Evolutionary conservation across 2,329 filamentous ascomycete genomes (phyloP).

Genomic region (Cytospora mali): DNA sequence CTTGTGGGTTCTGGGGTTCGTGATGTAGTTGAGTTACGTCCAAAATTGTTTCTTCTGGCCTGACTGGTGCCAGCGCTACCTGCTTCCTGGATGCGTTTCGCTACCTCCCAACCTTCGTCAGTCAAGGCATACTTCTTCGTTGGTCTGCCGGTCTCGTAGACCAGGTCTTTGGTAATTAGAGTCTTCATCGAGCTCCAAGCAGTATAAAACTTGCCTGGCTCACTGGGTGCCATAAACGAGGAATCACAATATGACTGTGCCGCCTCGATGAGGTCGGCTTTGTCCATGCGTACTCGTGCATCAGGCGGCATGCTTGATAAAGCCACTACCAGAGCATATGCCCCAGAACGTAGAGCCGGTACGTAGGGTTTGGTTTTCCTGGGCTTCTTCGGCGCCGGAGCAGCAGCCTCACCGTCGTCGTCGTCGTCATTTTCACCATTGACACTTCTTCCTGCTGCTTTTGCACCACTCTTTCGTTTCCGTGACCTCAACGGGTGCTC

Average conservation of each 20-base stretch:
- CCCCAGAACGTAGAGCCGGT: constrained; percentile 70
- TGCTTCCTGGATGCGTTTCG: constrained; percentile 61
- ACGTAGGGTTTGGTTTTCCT: constrained; percentile 69
- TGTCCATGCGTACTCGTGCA: constrained; percentile 61
- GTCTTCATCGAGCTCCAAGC: constrained; percentile 86
- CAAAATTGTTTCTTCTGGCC: not conserved
- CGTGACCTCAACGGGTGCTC: constrained; percentile 51
- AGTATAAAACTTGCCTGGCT: constrained; percentile 72
- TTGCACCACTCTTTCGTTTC: constrained; percentile 39
- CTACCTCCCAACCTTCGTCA: constrained; percentile 78
- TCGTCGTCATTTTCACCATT: constrained; percentile 36
- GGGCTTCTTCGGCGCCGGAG: constrained; percentile 56
- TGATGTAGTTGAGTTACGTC: not conserved
- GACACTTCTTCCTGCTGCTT: constrained; percentile 37
- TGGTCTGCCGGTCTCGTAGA: constrained; percentile 71
- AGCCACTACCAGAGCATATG: constrained; percentile 72
- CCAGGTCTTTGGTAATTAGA: constrained; percentile 70
- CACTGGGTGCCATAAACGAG: constrained; percentile 69
- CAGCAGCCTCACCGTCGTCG: constrained; percentile 39
- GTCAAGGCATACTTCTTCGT: constrained; percentile 70
- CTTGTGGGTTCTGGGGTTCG: not conserved
- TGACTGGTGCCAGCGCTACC: constrained; percentile 17
- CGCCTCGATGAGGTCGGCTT: constrained; percentile 66
- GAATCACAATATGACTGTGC: constrained; percentile 74
- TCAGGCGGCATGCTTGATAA: constrained; percentile 63